Percentiles rank a stretch among this genome's conserved stretches.
Conservation (phyloP, 108 stramenopile genomes). For the Cyclotella baltica region DNA sequence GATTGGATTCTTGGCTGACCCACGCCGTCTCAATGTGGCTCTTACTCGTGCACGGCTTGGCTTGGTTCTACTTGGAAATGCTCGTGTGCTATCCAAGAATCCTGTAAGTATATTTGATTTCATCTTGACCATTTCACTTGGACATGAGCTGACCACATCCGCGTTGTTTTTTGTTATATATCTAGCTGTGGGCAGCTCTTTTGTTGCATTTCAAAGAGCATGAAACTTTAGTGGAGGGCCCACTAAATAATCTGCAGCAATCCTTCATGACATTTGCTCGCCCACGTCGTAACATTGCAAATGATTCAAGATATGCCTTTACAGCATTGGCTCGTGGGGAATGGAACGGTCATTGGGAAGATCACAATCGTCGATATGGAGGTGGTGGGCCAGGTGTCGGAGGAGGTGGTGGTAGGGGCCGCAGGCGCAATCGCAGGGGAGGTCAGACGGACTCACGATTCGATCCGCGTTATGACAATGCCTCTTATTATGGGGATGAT, state of each 20-base stretch:
- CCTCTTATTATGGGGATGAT: slow-evolving; percentile 47
- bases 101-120: slow-evolving; percentile 35
- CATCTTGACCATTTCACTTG: background rate
- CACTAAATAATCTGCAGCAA: slow-evolving; percentile 92
- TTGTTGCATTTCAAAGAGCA: slow-evolving; percentile 94
- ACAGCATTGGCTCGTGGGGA: slow-evolving; percentile 91
- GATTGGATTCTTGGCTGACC: slow-evolving; percentile 98
- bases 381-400: slow-evolving; percentile 61
- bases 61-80: slow-evolving; percentile 94
- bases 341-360: slow-evolving; percentile 93
- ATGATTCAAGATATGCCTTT: slow-evolving; percentile 89
- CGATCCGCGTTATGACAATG: slow-evolving; percentile 79
- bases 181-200: slow-evolving; percentile 92
- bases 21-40: slow-evolving; percentile 98
- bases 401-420: slow-evolving; percentile 54
- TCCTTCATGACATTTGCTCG: slow-evolving; percentile 95
- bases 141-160: background rate
- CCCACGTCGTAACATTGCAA: slow-evolving; percentile 80
- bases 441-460: slow-evolving; percentile 82
- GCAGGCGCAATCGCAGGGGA: slow-evolving; percentile 63
- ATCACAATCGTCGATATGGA: slow-evolving; percentile 56
- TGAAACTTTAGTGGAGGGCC: slow-evolving; percentile 91
- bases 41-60: slow-evolving; percentile 97
- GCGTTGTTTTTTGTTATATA: background rate
- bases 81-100: slow-evolving; percentile 96